A percentile compares a stretch with the other conserved stretches of the same genome.
Evolutionary conservation across 352 stramenopile species (phyloP).

Genomic region (Peronospora farinosa): DNA sequence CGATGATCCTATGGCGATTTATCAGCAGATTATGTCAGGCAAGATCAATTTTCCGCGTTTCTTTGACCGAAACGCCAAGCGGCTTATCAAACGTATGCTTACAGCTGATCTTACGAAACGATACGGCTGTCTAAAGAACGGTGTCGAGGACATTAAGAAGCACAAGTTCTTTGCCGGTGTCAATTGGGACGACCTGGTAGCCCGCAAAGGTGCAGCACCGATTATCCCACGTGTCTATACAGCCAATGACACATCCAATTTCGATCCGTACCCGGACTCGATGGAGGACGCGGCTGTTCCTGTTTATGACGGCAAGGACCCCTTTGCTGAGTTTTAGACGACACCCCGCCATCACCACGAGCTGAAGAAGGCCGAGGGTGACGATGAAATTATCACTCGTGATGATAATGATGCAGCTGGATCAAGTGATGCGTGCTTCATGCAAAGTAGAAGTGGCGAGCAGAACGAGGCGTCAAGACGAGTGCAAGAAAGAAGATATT

Average conservation of each 20-base stretch:
- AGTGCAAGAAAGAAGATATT: conserved; percentile 31
- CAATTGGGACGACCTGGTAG: conserved; percentile 88
- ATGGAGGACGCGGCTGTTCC: conserved; percentile 86
- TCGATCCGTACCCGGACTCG: conserved; percentile 94
- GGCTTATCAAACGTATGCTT: conserved; percentile 95
- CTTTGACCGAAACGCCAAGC: conserved; percentile 93
- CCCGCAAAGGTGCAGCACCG: conserved; percentile 84
- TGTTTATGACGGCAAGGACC: conserved; percentile 90
- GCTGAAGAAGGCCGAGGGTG: conserved; percentile 6
- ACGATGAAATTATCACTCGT: conserved; percentile 8
- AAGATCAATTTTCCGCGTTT: conserved; percentile 93
- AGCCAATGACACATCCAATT: conserved; percentile 94
- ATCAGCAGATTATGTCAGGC: conserved; percentile 91
- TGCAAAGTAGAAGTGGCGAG: conserved; percentile 8
- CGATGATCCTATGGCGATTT: conserved; percentile 94
- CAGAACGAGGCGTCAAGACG: conserved; percentile 6
- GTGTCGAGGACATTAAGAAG: conserved; percentile 94
- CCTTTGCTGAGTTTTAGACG: conserved; percentile 90
- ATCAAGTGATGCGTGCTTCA: conserved; percentile 5
- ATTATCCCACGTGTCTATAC: conserved; percentile 91
- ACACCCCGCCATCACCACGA: conserved; percentile 8
- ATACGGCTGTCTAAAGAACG: conserved; percentile 94
- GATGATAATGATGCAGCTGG: too few relatives aligned
- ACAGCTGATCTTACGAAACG: conserved; percentile 94
- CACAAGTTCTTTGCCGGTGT: conserved; percentile 93